Evolutionary conservation across 176 grass and related monocot genomes (phyloP), one percentile per base, ranked within the genome.

Genomic region (Microstegium vimineum): DNA sequence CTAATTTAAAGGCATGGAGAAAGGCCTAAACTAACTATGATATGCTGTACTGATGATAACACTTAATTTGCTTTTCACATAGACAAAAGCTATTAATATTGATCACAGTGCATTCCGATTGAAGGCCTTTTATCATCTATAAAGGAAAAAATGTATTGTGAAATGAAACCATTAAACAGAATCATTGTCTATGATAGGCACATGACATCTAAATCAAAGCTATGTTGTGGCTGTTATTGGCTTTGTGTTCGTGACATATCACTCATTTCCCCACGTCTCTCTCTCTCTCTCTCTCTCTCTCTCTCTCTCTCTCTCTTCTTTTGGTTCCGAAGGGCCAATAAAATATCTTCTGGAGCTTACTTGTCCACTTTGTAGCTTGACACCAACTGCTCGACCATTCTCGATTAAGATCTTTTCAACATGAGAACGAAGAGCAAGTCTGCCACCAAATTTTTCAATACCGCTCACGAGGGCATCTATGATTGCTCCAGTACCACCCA

Each of bases 401-500:
- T 99, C 89, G 23, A 95, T 65, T 59, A 99, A 76, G 57, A 99
- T 90, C 38, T 86, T 91, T 43, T 98, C 85, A 38, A 98, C 93
- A 67, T 95, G 96, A 80, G 84, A 78, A 88, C 88, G 75, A 69
- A 98, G 80, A 84, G 89, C 62, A 64, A 95, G 83, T 74, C 96
- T 95, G 83, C 93, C 93, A 45, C 89, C 82, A 59, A 91, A 95
- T 75, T 95, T 98, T 74, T 98, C 75, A 10, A 98, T 77, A 47
- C 93, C 93, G 1, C 82, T 79, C 88, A 95, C 91, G 69, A 98
- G 87, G 43, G 93, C 90, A 85, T 95, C 91, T 47, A 98, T 90
- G 52, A 95, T 82, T 56, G 89, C 93, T 61, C 96, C 93, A 85
- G 57, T 98, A 88, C 96, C 93, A 57, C 85, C 73, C 20, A 95